Evolutionary conservation across 2,329 filamentous ascomycete genomes (phyloP), one percentile per base, ranked within the genome.

Genomic region (Penicillium aurantiogriseum): DNA sequence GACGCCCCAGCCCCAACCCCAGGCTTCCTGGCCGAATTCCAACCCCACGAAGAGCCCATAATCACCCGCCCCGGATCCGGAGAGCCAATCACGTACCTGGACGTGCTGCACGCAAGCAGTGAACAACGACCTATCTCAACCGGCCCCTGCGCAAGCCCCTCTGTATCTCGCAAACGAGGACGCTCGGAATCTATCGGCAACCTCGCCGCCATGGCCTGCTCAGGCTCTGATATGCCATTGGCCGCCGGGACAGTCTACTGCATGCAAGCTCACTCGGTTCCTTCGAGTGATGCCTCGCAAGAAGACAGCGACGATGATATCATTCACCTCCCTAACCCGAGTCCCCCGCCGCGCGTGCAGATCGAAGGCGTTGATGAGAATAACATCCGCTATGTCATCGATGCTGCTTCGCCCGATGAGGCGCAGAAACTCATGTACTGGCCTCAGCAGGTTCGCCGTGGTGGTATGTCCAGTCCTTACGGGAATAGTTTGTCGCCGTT

Each of bases 1-100:
- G 75, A 77, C 51, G 75, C 74, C 27, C 73, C 74, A 19, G 65
- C 68, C n/a, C 72, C 74, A 4, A 70, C 71, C 8, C 61, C 67
- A 5, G 65, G 63, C 3, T 64, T 75, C 51, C 53, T 74, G 3
- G 63, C 59, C 31, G 64, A 69, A 15, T 61, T 65, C 17, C 44
- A 64, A 23, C 54, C 58, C 7, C 40, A 25, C 13, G 45, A 62
- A 25, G 48, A 58, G 19, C 39, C 33, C 4, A 39, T 38, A 21
- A 39, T 23, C 10, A 43, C 54, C 4, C 39, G 55, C 19, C 39
- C 52, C 11, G 43, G 33, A 11, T 13, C 53, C 17, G 52, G 59
- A 21, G 61, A 71, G 19, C 63, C 61, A 33, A 53, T 72, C 9
- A 70, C 67, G 5, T 72, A 71, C 47, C 69, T 72, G 64, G 70